Conservation (phyloP, 2,329 filamentous ascomycete genomes). For the Aspergillus costaricaensis region DNA sequence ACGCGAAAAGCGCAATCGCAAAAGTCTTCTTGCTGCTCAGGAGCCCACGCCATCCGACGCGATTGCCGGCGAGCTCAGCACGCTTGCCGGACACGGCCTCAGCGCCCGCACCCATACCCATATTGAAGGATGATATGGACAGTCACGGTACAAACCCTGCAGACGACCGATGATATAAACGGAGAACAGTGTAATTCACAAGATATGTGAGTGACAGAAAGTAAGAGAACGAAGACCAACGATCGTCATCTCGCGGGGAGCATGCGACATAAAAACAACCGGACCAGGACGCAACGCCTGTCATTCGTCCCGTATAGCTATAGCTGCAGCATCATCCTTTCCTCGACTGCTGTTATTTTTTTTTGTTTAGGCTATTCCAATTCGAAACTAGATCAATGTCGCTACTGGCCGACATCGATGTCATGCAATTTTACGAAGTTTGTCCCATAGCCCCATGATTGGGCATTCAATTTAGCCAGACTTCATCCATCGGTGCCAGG, state of each 20-base stretch:
- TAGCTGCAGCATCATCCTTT: not conserved
- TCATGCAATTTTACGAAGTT: not conserved
- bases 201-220: not conserved
- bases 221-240: not conserved
- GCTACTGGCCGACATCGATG: not conserved
- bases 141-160: not conserved
- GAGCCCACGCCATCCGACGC: conserved; percentile 50
- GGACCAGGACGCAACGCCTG: not conserved
- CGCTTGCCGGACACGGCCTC: conserved; percentile 36
- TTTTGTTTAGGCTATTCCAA: not conserved
- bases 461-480: conserved; percentile 11
- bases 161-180: not conserved
- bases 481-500: conserved; percentile 3
- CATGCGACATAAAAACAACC: conserved; percentile 2
- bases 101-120: conserved; percentile 9
- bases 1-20: conserved; percentile 57
- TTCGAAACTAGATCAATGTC: not conserved
- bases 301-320: not conserved
- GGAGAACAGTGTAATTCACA: not conserved
- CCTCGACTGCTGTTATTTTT: not conserved
- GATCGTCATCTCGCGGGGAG: not conserved
- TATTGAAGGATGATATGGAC: not conserved
- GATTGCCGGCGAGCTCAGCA: conserved; percentile 35
- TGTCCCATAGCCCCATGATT: not conserved
- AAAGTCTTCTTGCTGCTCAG: conserved; percentile 57